Evolutionary conservation across 1,284 basidiomycete species (phyloP).

Genomic region (Cutaneotrichosporon mucoides): DNA sequence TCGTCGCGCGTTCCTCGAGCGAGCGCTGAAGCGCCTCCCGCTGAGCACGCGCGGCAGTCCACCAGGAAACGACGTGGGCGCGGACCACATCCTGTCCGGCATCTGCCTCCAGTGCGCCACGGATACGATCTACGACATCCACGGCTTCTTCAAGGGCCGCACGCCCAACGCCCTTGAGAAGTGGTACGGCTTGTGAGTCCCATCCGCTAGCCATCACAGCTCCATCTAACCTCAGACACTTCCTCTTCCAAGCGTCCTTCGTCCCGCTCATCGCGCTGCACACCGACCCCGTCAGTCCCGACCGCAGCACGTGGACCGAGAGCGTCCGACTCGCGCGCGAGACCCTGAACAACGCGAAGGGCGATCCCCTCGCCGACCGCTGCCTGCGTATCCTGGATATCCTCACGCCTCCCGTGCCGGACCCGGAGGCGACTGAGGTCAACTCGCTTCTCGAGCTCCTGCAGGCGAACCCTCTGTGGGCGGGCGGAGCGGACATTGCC

Average conservation of each 20-base stretch:
- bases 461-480: slow-evolving; percentile 14
- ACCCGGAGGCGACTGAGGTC: neutral
- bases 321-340: slow-evolving; percentile 18
- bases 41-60: slow-evolving; percentile 3
- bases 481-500: slow-evolving; percentile 6
- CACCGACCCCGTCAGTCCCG: slow-evolving; percentile 15
- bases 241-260: slow-evolving; percentile 27
- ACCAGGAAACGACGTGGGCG: neutral
- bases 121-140: slow-evolving; percentile 23
- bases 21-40: slow-evolving; percentile 15
- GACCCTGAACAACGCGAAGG: slow-evolving; percentile 9
- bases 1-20: slow-evolving; percentile 23
- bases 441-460: slow-evolving; percentile 12
- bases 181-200: slow-evolving; percentile 28
- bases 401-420: slow-evolving; percentile 12
- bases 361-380: slow-evolving; percentile 20
- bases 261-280: slow-evolving; percentile 26
- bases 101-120: slow-evolving; percentile 18
- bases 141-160: slow-evolving; percentile 18
- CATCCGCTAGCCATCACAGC: neutral
- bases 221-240: slow-evolving; percentile 18
- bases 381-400: slow-evolving; percentile 19
- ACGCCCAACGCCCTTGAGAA: slow-evolving; percentile 16
- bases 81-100: slow-evolving; percentile 13
- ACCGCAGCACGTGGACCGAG: slow-evolving; percentile 10